These are phyloP conservation scores for Cutaneotrichosporon mucoides DNA, from an alignment of 1,284 basidiomycete genomes.

Conservation along the genomic window DNA sequence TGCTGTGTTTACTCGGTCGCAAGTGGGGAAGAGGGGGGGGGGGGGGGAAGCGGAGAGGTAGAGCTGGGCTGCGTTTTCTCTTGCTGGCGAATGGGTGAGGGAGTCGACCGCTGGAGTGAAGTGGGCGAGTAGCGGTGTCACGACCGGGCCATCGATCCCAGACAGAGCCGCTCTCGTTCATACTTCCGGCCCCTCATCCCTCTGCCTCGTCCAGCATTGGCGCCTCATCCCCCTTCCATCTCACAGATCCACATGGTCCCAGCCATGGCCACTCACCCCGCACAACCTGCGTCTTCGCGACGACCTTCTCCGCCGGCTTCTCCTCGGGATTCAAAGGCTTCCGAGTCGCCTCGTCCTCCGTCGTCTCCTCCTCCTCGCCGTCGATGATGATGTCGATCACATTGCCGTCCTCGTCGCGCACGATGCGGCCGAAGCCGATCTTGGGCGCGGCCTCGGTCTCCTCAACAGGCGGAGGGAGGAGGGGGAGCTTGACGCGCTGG, in stretches of 20 bases:
- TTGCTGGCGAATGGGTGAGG: no score
- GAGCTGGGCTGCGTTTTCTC: no score
- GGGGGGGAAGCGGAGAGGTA: no score
- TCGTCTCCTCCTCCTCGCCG: conserved; percentile 52
- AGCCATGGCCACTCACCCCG: conserved; percentile 37
- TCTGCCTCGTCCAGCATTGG: background rate
- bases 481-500: conserved; percentile 44
- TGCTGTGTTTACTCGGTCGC: no score
- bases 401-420: conserved; percentile 77
- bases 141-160: no score
- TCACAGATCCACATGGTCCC: background rate
- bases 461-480: conserved; percentile 53
- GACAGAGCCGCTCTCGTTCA: no score
- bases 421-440: conserved; percentile 76
- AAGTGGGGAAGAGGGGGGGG: no score
- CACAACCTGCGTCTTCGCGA: conserved; percentile 49
- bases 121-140: no score
- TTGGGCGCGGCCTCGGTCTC: conserved; percentile 47
- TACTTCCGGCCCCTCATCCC: no score
- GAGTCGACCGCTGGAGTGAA: no score
- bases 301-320: conserved; percentile 33
- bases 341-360: background rate
- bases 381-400: conserved; percentile 70
- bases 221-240: background rate
- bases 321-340: conserved; percentile 20